Base-by-base conservation (phyloP, 768 basidiomycete species). In the Lepiota brunneoincarnata region DNA sequence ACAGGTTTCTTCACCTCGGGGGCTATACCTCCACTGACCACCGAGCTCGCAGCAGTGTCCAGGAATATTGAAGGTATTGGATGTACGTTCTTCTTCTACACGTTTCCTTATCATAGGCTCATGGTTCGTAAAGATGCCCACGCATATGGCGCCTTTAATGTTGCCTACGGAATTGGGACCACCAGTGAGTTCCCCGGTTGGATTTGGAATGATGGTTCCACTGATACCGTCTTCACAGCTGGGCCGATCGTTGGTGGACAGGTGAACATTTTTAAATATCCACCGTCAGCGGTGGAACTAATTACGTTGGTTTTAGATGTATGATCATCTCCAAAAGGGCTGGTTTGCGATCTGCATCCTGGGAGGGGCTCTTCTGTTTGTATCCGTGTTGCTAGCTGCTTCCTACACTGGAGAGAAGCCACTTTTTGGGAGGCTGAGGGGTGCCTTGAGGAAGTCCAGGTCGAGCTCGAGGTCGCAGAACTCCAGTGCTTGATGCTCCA, bases 231-330 rank as follows among this genome's bases (percentile, higher is more conserved):
- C 31, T 31, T 59, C 35, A 62, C 36, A 89, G 87, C 87, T 56
- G 88, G 88, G 0, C 88, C 88, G 18, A 66, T 88, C 38, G 69
- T 89, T 40, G 86, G 86, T 17, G 86, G 88, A 48, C 84, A 89
- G 75, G 86, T 72, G 61, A 61, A 61, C 28, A 23, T 47, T 38
- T 31, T 9, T 46, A 36, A 35, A 34, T 26, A 12, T 35, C 17
- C 18, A 15, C 41, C 28, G 20, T 15, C 37, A 44, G 34, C 49
- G 23, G 40, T 17, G 31, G 48, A 49, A 17, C 58, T 21, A 10
- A 26, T 51, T 44, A 39, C 36, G 36, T 46, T 17, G 54, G 46
- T 47, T 58, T 7, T 35, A 89, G 86, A 74, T 89, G 21, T 89
- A 86, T 59, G 78, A 81, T 55, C 78, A 78, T 63, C 56, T 76